Conservation (phyloP, 148 eudicot species). For the Silene conica region DNA sequence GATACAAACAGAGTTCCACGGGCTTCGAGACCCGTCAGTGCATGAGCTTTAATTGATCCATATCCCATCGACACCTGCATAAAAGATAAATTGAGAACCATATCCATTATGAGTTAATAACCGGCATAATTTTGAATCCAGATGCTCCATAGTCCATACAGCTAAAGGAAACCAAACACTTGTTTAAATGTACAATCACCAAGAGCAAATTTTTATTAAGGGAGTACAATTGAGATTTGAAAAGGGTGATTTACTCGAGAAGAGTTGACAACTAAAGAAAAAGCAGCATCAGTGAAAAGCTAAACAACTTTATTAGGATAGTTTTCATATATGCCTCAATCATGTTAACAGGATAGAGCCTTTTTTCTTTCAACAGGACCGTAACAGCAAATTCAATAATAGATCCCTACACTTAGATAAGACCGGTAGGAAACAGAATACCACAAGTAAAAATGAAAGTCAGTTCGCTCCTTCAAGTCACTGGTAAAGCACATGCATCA, state of each 20-base stretch:
- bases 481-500: neutral
- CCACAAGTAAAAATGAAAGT: neutral
- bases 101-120: neutral
- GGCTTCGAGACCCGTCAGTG: constrained; percentile 88
- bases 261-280: neutral
- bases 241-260: neutral
- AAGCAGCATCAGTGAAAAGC: neutral
- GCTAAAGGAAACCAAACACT: neutral
- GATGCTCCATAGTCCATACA: neutral
- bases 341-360: neutral
- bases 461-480: neutral
- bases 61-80: constrained; percentile 85
- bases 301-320: neutral
- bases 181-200: neutral
- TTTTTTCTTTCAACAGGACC: neutral
- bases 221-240: neutral
- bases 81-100: constrained; percentile 12
- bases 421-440: neutral
- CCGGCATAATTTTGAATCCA: neutral
- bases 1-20: constrained; percentile 87
- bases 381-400: neutral
- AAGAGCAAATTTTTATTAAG: neutral
- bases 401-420: neutral
- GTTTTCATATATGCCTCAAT: neutral
- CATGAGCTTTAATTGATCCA: constrained; percentile 77